Evolutionary conservation across 164 flowering plant genomes (phyloP).

Genomic region (Macadamia tetraphylla): DNA sequence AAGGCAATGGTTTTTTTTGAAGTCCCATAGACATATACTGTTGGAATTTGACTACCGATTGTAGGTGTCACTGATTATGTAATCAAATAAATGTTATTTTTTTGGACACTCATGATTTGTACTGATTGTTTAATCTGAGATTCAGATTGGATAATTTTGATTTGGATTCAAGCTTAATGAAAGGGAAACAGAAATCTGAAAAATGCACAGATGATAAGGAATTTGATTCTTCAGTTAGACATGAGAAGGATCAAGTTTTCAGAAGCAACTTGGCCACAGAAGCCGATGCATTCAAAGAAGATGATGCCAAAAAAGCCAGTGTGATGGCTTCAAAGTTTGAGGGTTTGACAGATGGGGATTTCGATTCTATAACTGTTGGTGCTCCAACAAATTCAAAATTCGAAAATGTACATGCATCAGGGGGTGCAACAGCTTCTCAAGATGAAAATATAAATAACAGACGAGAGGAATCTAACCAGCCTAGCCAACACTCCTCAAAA

Average conservation of each 20-base stretch:
- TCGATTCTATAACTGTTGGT: conserved; percentile 13
- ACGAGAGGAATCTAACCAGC: conserved; percentile 17
- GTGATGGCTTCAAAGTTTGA: conserved; percentile 20
- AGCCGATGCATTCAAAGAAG: conserved; percentile 19
- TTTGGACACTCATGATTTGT: background rate
- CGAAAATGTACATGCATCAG: conserved; percentile 14
- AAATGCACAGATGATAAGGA: conserved; percentile 16
- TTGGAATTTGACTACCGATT: conserved; percentile 4
- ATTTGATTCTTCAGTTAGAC: conserved; percentile 8
- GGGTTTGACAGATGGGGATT: conserved; percentile 11
- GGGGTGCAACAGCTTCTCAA: conserved; percentile 13
- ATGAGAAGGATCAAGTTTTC: conserved; percentile 18
- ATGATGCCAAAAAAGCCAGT: conserved; percentile 13
- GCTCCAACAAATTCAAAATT: conserved; percentile 18
- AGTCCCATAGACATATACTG: background rate
- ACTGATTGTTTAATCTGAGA: conserved; percentile 7
- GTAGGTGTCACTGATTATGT: background rate
- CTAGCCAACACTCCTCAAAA: conserved; percentile 14
- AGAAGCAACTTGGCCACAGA: conserved; percentile 12
- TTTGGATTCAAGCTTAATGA: conserved; percentile 35
- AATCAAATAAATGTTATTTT: conserved; percentile 1
- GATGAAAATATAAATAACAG: conserved; percentile 15
- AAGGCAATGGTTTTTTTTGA: background rate
- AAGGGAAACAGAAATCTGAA: conserved; percentile 32
- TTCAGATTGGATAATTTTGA: conserved; percentile 57